Conservation (phyloP, 495 filamentous ascomycete genomes). For the Letharia columbiana region DNA sequence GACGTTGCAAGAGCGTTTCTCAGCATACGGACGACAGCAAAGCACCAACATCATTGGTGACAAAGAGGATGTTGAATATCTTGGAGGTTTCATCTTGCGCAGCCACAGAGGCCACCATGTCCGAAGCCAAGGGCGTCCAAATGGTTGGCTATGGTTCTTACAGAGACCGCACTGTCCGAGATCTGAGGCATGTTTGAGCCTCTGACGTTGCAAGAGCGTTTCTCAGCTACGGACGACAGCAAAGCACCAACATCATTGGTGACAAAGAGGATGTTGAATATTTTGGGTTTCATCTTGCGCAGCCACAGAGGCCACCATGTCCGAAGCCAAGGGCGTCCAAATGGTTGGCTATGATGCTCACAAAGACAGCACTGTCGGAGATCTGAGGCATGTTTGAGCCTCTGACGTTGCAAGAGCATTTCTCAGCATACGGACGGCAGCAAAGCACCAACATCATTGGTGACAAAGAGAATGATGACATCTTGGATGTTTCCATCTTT, state of each 20-base stretch:
- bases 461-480: too few species aligned
- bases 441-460: background rate
- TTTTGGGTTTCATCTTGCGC: too few species aligned
- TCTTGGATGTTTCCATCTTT: too few species aligned
- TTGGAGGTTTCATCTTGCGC: too few species aligned
- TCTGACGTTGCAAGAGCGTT: background rate
- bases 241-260: background rate
- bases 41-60: background rate
- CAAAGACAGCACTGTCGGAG: background rate
- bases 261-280: background rate
- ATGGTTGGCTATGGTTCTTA: background rate
- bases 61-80: background rate
- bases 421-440: background rate
- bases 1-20: slow-evolving; percentile 1
- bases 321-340: background rate
- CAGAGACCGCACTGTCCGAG: background rate
- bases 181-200: background rate
- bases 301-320: background rate
- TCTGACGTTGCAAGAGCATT: background rate
- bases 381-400: background rate
- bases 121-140: background rate
- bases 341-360: background rate
- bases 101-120: background rate
- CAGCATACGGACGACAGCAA: background rate
- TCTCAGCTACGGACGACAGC: background rate